Base-by-base conservation (phyloP, 345 rosid species). In the Barbarea vulgaris region DNA sequence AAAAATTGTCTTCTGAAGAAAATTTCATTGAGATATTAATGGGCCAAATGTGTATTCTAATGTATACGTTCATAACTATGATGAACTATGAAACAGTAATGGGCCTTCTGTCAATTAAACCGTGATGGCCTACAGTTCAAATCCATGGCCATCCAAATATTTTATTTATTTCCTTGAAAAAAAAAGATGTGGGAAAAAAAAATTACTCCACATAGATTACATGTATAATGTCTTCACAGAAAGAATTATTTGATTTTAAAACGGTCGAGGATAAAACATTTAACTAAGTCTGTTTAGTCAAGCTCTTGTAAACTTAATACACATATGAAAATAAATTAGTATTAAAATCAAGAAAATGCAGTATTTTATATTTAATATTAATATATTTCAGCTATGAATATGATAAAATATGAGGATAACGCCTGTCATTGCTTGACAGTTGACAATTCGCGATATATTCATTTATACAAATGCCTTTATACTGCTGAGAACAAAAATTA, bases 21-120 rank as follows among this genome's bases (percentile, higher is more conserved):
- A 37, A 15, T 27, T 18, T 7, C 15, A 51, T 17, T 17, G 27
- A 61, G 58, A 50, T 19, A 14, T 17, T 5, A 44, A 55, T 55
- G 65, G 77, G 71, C 64, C 57, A 9, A 53, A 22, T 21, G 62
- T 46, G 21, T 70, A 9, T 42, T 19, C 4, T 22, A 52, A 33
- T 8, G 30, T 9, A 17, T 21, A 39, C 33, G 24, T 31, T 17
- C 17, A n/a, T 25, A 28, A 14, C 13, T 25, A 15, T 2, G 6
- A 27, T n/a, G 3, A 47, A 46, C 10, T 12, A 48, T 17, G n/a
- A 62, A 51, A 39, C 44, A 0, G 8, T 11, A 65, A 74, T 65
- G 72, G 67, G 78, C 66, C 50, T 33, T 24, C 6, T 9, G 18
- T 9, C 30, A 25, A 7, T 21, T 18, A 27, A 33, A 4, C 7